Conservation (phyloP, 805 yeast genomes). For the Candida mattraensis region DNA sequence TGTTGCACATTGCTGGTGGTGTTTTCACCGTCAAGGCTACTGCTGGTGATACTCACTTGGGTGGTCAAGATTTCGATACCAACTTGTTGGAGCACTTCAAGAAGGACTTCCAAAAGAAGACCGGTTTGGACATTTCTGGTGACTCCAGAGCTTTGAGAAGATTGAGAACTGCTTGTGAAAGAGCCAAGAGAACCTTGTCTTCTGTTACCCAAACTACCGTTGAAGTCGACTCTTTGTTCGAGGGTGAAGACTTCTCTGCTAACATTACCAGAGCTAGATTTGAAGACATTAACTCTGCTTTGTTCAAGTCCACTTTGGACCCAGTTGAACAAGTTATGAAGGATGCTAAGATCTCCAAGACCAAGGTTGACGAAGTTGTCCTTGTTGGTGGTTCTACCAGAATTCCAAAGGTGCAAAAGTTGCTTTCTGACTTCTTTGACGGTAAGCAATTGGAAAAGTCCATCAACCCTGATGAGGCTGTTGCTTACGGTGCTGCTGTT, state of each 20-base stretch:
- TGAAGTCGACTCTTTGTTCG: conserved; percentile 92
- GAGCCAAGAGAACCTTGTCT: conserved; percentile 98
- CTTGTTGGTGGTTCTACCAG: conserved; percentile 99
- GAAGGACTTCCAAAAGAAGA: conserved; percentile 95
- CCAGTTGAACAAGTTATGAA: conserved; percentile 94
- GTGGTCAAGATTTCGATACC: conserved; percentile 85
- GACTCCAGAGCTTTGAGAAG: conserved; percentile 98
- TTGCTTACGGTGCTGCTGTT: conserved; percentile 99
- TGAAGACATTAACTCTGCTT: conserved; percentile 92
- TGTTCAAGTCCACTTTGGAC: conserved; percentile 89
- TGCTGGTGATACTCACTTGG: conserved; percentile 81
- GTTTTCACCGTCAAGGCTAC: conserved; percentile 82
- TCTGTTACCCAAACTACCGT: conserved; percentile 93
- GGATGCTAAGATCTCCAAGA: conserved; percentile 84
- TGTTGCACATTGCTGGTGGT: conserved; percentile 75
- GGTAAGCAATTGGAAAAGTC: conserved; percentile 97
- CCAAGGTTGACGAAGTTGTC: conserved; percentile 89
- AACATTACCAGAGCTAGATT: conserved; percentile 96
- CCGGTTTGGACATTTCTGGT: conserved; percentile 88
- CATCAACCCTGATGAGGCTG: conserved; percentile 99
- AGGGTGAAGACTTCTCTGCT: conserved; percentile 96
- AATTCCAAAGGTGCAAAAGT: conserved; percentile 96
- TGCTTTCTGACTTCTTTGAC: conserved; percentile 91
- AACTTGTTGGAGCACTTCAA: conserved; percentile 85
- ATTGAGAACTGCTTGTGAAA: conserved; percentile 98